Evolutionary conservation across 1,284 basidiomycete genomes (phyloP), one percentile per base, ranked within the genome.

Genomic region (Cystobasidium sp.): DNA sequence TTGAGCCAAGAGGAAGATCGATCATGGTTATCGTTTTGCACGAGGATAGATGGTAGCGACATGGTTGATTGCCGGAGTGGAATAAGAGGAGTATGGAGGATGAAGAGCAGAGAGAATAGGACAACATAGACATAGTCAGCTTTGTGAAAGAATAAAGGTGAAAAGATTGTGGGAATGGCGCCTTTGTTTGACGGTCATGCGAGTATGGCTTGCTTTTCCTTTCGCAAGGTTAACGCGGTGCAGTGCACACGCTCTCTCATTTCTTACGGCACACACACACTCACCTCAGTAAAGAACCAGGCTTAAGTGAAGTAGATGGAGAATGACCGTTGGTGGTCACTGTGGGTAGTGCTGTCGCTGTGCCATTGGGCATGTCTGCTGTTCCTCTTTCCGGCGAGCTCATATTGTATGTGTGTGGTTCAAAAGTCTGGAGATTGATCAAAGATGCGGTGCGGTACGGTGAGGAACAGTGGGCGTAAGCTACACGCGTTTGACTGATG

Each of bases 371-470:
- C 46, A 37, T 41, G 43, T 46, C 61, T 49, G 61, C 61, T 63
- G 61, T 16, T 51, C 47, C 61, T 63, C 61, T 18, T 47, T 63
- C 44, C n/a, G 61, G 61, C 16, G 61, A 63, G 41, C 61, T 63
- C 61, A 63, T 63, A 43, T 14, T 49, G 43, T 37, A 9, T 47
- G 56, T 16, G 14, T 12, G 44, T 63, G 44, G 20, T 14, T 51
- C 10, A n/a, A 49, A 37, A 10, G 22, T 22, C 9, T 46, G 43
- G 14, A 46, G 61, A 10, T 24, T 49, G 44, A 22, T 18, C 20
- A 49, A 12, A 51, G 22, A 7, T 47, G 43, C 8, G 31, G 7
- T 18, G 53, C 53, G 10, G 53, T 49, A 3, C 14, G 37, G n/a
- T 10, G n/a, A 31, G 6, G 6, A 31, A 14, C 31, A 31, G 31